Percentiles rank a stretch among this genome's conserved stretches.
Evolutionary conservation across 2,329 filamentous ascomycete genomes (phyloP).

Genomic region (Amphichorda felina): DNA sequence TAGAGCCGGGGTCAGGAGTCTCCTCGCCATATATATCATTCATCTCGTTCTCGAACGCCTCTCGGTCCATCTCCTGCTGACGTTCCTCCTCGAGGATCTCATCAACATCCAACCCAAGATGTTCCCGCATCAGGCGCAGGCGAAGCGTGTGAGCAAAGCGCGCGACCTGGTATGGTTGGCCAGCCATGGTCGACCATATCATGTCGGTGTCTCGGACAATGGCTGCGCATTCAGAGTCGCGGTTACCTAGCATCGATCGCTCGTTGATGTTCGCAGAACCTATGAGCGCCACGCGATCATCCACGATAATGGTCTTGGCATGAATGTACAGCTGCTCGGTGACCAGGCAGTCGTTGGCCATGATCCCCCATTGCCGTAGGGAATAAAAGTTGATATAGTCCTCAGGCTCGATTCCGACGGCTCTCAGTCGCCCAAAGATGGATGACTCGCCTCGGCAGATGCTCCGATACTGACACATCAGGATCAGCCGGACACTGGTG

Average conservation of each 20-base stretch:
- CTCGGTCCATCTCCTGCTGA: constrained; percentile 51
- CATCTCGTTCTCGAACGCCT: constrained; percentile 47
- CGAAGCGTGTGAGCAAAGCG: constrained; percentile 88
- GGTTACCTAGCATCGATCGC: constrained; percentile 81
- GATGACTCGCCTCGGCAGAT: constrained; percentile 88
- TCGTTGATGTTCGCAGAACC: constrained; percentile 99
- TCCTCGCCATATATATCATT: constrained; percentile 47
- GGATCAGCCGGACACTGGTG: constrained; percentile 86
- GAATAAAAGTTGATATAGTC: constrained; percentile 96
- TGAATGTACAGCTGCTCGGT: constrained; percentile 98
- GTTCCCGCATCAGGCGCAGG: constrained; percentile 90
- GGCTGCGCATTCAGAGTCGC: constrained; percentile 86
- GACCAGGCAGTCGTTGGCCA: constrained; percentile 72
- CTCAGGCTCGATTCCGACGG: constrained; percentile 76
- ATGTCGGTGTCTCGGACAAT: constrained; percentile 89
- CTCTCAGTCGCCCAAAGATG: constrained; percentile 77
- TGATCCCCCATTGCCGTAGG: constrained; percentile 81
- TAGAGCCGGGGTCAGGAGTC: constrained; percentile 3
- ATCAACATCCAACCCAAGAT: constrained; percentile 91
- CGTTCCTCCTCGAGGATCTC: constrained; percentile 74
- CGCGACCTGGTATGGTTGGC: constrained; percentile 78
- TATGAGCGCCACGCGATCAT: constrained; percentile 86
- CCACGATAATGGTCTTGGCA: constrained; percentile 91
- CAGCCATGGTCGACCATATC: constrained; percentile 84
- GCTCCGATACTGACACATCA: constrained; percentile 93